Conservation (phyloP, 495 filamentous ascomycete species). For the Hypoxylon subgilvum region DNA sequence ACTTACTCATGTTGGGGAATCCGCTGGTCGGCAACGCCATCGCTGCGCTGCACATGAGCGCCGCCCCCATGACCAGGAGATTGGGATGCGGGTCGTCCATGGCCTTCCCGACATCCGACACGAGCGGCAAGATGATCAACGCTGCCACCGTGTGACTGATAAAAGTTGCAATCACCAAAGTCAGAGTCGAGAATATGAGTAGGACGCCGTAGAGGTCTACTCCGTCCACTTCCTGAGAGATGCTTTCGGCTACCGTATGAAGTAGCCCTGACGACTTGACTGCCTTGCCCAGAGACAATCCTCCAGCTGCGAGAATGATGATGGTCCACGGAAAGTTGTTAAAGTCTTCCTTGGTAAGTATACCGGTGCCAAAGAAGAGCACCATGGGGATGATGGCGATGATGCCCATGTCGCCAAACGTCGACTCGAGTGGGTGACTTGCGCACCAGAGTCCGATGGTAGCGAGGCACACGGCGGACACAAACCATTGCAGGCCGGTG, state of each 20-base stretch:
- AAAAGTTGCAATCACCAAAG: conserved; percentile 93
- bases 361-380: conserved; percentile 94
- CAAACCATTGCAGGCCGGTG: conserved; percentile 91
- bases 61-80: conserved; percentile 83
- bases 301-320: conserved; percentile 96
- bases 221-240: conserved; percentile 74
- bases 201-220: conserved; percentile 87
- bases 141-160: conserved; percentile 98
- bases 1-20: conserved; percentile 99
- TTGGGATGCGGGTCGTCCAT: conserved; percentile 94
- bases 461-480: conserved; percentile 77
- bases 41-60: conserved; percentile 68
- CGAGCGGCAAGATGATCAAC: conserved; percentile 90
- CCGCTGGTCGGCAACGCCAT: conserved; percentile 96
- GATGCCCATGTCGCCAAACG: conserved; percentile 98
- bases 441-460: conserved; percentile 95
- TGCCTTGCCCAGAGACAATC: conserved; percentile 89
- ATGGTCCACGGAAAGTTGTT: conserved; percentile 99
- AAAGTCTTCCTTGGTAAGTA: conserved; percentile 98
- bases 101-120: conserved; percentile 77
- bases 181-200: conserved; percentile 82
- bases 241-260: conserved; percentile 78
- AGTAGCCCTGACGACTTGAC: conserved; percentile 93
- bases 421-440: conserved; percentile 80
- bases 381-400: conserved; percentile 95